These are phyloP conservation scores for Circinella umbellata DNA, from an alignment of 371 early-diverging fungal genomes.

Conservation along the genomic window DNA sequence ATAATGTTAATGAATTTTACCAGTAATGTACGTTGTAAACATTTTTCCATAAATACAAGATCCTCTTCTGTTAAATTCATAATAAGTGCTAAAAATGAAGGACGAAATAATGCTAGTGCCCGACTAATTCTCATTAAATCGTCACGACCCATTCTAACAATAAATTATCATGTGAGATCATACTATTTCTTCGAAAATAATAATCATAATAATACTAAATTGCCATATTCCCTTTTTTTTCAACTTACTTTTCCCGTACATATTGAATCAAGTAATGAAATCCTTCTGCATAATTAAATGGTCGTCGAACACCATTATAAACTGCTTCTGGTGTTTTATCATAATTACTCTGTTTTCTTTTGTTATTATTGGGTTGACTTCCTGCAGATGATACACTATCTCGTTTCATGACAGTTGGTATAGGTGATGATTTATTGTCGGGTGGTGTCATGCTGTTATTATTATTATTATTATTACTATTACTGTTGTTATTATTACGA, in stretches of 20 bases:
- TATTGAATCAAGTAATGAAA: slow-evolving; percentile 84
- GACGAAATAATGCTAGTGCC: slow-evolving; percentile 87
- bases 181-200: slow-evolving; percentile 26
- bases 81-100: slow-evolving; percentile 87
- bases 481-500: background rate
- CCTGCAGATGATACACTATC: slow-evolving; percentile 12
- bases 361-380: slow-evolving; percentile 26
- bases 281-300: slow-evolving; percentile 88
- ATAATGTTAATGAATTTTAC: slow-evolving; percentile 49
- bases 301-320: slow-evolving; percentile 74
- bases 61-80: slow-evolving; percentile 92
- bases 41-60: slow-evolving; percentile 88
- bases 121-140: slow-evolving; percentile 87
- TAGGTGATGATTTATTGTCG: slow-evolving; percentile 63
- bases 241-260: slow-evolving; percentile 72
- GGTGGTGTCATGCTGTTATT: slow-evolving; percentile 13
- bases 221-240: background rate
- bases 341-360: background rate
- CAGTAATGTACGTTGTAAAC: slow-evolving; percentile 83
- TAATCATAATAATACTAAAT: no score
- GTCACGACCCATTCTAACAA: slow-evolving; percentile 78
- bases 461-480: background rate
- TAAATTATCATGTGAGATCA: slow-evolving; percentile 12
- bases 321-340: slow-evolving; percentile 64
- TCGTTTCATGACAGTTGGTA: slow-evolving; percentile 56